phyloP scores from a whole-genome alignment of 345 rosid species.

The Hibiscus syriacus region DNA sequence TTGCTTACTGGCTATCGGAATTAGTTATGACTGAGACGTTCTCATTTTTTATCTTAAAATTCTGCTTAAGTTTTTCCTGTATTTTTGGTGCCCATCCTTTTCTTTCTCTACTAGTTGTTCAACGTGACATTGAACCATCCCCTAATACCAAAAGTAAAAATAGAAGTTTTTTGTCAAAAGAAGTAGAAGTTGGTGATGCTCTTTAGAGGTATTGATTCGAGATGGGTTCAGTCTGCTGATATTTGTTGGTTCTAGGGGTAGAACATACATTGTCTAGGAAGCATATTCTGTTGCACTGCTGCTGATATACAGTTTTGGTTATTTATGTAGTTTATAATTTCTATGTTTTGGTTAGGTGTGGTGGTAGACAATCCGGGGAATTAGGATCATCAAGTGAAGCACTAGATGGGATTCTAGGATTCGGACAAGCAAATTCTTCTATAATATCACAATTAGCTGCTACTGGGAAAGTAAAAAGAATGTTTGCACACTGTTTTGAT shows the following conservation, averaged over 20 bases:
- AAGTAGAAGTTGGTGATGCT: neutral
- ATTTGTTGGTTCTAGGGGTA: neutral
- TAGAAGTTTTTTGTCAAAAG: too few species aligned
- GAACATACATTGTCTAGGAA: neutral
- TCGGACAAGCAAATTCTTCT: conserved; percentile 83
- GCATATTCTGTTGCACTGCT: neutral
- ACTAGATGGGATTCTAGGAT: conserved; percentile 84
- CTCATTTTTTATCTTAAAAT: neutral
- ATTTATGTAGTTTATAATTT: neutral
- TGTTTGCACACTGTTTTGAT: conserved; percentile 82
- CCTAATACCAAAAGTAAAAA: neutral
- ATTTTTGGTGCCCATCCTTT: neutral
- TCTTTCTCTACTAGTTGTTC: neutral
- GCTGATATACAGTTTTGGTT: neutral
- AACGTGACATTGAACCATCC: neutral
- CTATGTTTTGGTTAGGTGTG: conserved; percentile 42
- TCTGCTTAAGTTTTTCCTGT: neutral
- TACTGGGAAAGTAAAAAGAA: conserved; percentile 49
- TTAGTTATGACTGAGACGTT: neutral
- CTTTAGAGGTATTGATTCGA: neutral
- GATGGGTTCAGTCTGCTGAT: neutral
- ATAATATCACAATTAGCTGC: conserved; percentile 77
- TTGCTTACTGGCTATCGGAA: neutral
- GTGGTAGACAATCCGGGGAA: conserved; percentile 67
- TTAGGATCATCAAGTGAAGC: conserved; percentile 56